These are phyloP conservation scores for Macrophomina phaseolina DNA, from an alignment of 2,329 filamentous ascomycete genomes.

Conservation along the genomic window DNA sequence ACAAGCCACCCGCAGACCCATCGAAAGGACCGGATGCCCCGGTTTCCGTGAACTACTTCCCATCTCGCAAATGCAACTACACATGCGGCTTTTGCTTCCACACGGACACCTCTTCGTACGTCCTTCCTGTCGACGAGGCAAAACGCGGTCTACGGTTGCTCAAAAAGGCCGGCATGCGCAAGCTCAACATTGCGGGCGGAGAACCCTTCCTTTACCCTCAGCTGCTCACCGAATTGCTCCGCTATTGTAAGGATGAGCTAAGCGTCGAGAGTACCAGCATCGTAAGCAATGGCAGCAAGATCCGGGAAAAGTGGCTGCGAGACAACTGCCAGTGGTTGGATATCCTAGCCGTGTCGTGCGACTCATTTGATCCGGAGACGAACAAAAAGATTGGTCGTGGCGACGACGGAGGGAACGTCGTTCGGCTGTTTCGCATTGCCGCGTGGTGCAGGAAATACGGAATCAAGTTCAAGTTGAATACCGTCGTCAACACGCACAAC, in stretches of 20 bases:
- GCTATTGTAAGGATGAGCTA: slow-evolving; percentile 57
- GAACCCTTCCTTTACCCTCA: slow-evolving; percentile 60
- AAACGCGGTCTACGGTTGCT: slow-evolving; percentile 55
- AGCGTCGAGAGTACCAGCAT: slow-evolving; percentile 59
- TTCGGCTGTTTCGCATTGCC: slow-evolving; percentile 50
- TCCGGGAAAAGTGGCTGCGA: slow-evolving; percentile 36
- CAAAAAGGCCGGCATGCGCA: slow-evolving; percentile 59
- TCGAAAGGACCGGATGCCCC: slow-evolving; percentile 31
- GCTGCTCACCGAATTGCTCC: slow-evolving; percentile 51
- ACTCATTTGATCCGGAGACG: slow-evolving; percentile 58
- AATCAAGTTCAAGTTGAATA: slow-evolving; percentile 65
- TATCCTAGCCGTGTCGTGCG: slow-evolving; percentile 62
- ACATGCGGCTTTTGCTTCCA: slow-evolving; percentile 64
- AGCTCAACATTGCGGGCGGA: slow-evolving; percentile 62
- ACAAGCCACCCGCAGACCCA: slow-evolving; percentile 3
- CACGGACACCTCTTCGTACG: slow-evolving; percentile 57
- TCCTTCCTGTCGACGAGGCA: slow-evolving; percentile 48
- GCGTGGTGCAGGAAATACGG: slow-evolving; percentile 53
- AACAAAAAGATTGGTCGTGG: slow-evolving; percentile 60
- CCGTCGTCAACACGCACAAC: slow-evolving; percentile 58
- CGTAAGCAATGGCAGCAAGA: slow-evolving; percentile 59
- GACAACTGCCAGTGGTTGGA: slow-evolving; percentile 55
- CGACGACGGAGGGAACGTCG: slow-evolving; percentile 51
- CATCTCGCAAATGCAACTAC: slow-evolving; percentile 55
- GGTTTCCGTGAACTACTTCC: slow-evolving; percentile 56